phyloP scores from a whole-genome alignment of 202 grass and related monocot species.

The Carex arenaria region DNA sequence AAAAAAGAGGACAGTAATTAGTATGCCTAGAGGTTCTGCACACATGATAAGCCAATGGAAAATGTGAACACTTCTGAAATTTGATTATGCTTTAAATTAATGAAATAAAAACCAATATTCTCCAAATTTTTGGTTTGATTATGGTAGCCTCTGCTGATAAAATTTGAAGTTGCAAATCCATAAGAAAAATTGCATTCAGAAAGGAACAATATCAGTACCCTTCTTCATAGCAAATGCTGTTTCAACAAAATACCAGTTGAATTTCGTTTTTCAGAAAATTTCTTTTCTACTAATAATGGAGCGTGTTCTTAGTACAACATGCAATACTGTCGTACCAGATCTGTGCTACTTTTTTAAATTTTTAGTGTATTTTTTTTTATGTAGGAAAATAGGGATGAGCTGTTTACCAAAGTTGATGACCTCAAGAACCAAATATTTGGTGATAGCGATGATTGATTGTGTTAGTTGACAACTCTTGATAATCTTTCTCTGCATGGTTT shows the following conservation, averaged over 20 bases:
- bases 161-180: not conserved
- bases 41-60: not conserved
- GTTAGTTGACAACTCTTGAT: not conserved
- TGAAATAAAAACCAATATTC: not conserved
- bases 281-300: not conserved
- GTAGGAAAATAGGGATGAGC: constrained; percentile 77
- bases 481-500: not conserved
- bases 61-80: not conserved
- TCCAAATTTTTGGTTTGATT: not conserved
- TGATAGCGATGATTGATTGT: constrained; percentile 26
- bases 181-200: not conserved
- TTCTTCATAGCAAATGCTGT: constrained; percentile 2
- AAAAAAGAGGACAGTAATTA: too few species aligned
- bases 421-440: constrained; percentile 64
- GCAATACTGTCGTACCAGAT: not conserved
- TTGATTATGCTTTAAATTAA: not conserved
- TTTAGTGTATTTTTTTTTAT: constrained; percentile 1
- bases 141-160: not conserved
- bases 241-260: not conserved
- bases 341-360: not conserved
- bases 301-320: constrained; percentile 9
- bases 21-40: not conserved
- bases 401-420: constrained; percentile 55
- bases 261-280: not conserved
- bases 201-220: not conserved